Conservation (phyloP, 2,329 filamentous ascomycete genomes). For the Hypoxylon sp. region DNA sequence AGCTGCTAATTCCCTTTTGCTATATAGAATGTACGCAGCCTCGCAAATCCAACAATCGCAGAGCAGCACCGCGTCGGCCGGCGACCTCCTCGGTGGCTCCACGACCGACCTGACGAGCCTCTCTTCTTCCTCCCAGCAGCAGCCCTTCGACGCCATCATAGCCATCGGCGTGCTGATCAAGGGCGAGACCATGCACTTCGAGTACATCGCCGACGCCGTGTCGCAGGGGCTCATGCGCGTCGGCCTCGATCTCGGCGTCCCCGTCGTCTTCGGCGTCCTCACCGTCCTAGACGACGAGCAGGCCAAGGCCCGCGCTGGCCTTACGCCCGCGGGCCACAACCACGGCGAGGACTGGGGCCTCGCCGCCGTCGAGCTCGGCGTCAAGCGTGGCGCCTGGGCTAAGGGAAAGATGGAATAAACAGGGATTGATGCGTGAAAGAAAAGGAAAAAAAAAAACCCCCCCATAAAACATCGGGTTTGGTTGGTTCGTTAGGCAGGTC, state of each 20-base stretch:
- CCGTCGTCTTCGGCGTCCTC: conserved; percentile 91
- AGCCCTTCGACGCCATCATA: conserved; percentile 91
- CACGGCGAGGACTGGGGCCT: conserved; percentile 97
- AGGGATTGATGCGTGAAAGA: conserved; percentile 9
- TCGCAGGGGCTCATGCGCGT: conserved; percentile 94
- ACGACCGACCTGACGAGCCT: conserved; percentile 74
- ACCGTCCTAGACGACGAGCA: conserved; percentile 92
- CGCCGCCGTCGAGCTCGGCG: conserved; percentile 92
- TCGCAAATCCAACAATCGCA: conserved; percentile 85
- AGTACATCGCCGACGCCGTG: conserved; percentile 95
- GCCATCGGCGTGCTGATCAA: conserved; percentile 97
- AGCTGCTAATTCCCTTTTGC: conserved; percentile 15
- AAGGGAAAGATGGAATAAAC: conserved; percentile 70
- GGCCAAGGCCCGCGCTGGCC: conserved; percentile 83
- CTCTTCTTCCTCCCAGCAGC: conserved; percentile 51
- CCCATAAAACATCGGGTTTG: neutral
- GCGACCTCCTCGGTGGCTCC: conserved; percentile 78
- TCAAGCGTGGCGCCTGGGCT: conserved; percentile 87
- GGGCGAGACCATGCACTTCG: conserved; percentile 99
- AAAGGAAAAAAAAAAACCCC: conserved; percentile 1
- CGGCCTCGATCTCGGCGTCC: conserved; percentile 87
- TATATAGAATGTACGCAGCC: conserved; percentile 78
- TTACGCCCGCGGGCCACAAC: conserved; percentile 79
- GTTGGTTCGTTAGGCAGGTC: neutral
- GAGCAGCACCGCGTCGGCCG: conserved; percentile 72